Evolutionary conservation across 2,329 filamentous ascomycete species (phyloP), one percentile per base, ranked within the genome.

Genomic region (Cladosporium phlei): DNA sequence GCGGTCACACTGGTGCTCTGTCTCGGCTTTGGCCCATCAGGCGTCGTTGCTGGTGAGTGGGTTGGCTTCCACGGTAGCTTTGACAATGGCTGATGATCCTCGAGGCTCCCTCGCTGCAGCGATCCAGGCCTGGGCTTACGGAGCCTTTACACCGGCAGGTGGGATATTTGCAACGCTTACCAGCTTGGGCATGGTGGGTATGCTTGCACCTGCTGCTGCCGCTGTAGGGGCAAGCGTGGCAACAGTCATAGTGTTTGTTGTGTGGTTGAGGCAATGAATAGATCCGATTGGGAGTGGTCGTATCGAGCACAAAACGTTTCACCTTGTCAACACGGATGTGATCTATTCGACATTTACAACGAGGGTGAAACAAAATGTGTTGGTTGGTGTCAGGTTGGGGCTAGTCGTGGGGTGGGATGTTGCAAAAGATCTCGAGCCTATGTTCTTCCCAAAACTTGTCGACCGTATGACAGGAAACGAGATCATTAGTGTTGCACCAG

Each of bases 121-220:
- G 8, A 49, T 49, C 37, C 49, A 51, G 28, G 28, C 17, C 5
- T 49, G 49, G 46, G 30, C 38, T 25, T 51, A 51, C 24, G 49
- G 49, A 3, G 39, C 38, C 6, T 51, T 49, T 22, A 51, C 49
- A 22, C 49, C 49, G 12, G 49, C 49, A 17, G 46, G 24, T 11
- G 49, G 49, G 2, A 21, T 51, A 8, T 51, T 51, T 27, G 49
- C 49, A 21, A 48, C 49, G 6, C 32, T 51, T 14, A 51, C 49
- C 2, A 48, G 32, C 16, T 29, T 51, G 28, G 46, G 35, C 5
- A 51, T 51, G 49, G 17, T 46, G 5, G 49, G 46, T 3, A 21
- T 42, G 11, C 30, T 49, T 2, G 42, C 29, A 16, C 43, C 48
- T 39, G 43, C 22, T 24, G 34, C 35, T 5, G 48, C 37, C 7